phyloP scores from a whole-genome alignment of 352 stramenopile species.

The Phytophthora sojae region DNA sequence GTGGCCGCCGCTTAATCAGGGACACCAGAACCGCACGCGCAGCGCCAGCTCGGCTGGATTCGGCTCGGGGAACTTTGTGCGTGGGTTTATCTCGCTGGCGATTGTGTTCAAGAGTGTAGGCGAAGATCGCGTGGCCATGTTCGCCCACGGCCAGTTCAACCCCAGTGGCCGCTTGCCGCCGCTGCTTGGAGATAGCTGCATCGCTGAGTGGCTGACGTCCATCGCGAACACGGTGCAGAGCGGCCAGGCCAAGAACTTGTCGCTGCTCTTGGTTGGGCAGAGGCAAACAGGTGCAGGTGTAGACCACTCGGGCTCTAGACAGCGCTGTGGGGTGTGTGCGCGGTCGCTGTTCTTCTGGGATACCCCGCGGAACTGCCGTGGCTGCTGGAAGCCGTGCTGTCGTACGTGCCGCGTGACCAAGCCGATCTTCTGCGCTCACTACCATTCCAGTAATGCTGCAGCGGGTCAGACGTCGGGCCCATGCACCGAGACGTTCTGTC shows the following conservation, averaged over 20 bases:
- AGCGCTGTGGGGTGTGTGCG: constrained; percentile 67
- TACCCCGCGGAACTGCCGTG: constrained; percentile 57
- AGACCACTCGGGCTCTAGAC: constrained; percentile 9
- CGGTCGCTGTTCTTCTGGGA: constrained; percentile 74
- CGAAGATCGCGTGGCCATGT: constrained; percentile 72
- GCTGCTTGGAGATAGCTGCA: constrained; percentile 61
- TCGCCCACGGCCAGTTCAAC: constrained; percentile 73
- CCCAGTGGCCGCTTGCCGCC: constrained; percentile 59
- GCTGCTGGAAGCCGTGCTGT: constrained; percentile 75
- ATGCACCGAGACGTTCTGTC: constrained; percentile 82
- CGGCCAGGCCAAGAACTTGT: constrained; percentile 81
- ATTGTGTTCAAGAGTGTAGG: constrained; percentile 68
- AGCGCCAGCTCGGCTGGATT: constrained; percentile 25
- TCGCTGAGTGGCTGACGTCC: constrained; percentile 67
- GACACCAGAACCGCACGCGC: constrained; percentile 17
- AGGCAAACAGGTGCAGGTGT: constrained; percentile 9
- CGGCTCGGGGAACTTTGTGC: constrained; percentile 48
- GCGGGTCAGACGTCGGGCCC: constrained; percentile 31
- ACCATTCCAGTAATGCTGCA: constrained; percentile 43
- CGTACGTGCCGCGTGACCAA: constrained; percentile 70
- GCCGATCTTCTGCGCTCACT: constrained; percentile 81
- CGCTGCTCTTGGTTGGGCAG: constrained; percentile 55
- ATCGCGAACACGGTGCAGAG: constrained; percentile 70
- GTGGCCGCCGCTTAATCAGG: constrained; percentile 31
- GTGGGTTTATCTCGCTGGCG: constrained; percentile 69